Evolutionary conservation across 345 rosid genomes (phyloP).

Genomic region (Aegle marmelos): DNA sequence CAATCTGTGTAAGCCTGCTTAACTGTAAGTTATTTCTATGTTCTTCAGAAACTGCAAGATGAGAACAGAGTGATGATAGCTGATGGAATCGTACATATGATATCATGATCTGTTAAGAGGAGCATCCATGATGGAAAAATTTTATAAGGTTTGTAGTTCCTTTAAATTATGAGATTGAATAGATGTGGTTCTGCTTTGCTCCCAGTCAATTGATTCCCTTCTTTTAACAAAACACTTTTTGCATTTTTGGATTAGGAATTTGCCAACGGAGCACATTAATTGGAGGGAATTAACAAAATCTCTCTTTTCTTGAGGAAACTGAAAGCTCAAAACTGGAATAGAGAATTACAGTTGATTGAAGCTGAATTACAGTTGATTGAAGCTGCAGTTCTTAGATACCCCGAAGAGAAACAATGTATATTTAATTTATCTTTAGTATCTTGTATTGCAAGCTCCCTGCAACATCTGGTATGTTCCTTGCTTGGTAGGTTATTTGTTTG

Average conservation of each 20-base stretch:
- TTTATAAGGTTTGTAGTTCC: conserved; percentile 6
- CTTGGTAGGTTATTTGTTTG: neutral
- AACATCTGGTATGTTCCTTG: neutral
- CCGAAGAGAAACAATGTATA: neutral
- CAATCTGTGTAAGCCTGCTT: neutral
- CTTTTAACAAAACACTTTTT: neutral
- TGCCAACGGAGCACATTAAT: neutral
- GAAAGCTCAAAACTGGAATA: conserved; percentile 1
- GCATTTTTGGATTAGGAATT: neutral
- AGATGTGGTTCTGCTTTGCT: neutral
- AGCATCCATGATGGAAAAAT: conserved; percentile 7
- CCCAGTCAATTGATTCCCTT: neutral
- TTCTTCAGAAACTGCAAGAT: conserved; percentile 79
- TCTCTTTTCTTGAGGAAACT: neutral
- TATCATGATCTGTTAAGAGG: conserved; percentile 31
- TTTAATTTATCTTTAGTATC: neutral
- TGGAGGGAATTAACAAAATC: neutral
- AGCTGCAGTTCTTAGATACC: neutral
- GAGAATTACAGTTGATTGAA: neutral
- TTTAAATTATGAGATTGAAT: neutral
- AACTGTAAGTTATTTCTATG: neutral
- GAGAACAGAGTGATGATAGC: conserved; percentile 91
- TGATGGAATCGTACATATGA: conserved; percentile 70
- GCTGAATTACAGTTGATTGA: neutral
- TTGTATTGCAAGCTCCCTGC: neutral